These are phyloP conservation scores for Hypoxylon sp. DNA, from an alignment of 2,329 filamentous ascomycete species.

Conservation along the genomic window DNA sequence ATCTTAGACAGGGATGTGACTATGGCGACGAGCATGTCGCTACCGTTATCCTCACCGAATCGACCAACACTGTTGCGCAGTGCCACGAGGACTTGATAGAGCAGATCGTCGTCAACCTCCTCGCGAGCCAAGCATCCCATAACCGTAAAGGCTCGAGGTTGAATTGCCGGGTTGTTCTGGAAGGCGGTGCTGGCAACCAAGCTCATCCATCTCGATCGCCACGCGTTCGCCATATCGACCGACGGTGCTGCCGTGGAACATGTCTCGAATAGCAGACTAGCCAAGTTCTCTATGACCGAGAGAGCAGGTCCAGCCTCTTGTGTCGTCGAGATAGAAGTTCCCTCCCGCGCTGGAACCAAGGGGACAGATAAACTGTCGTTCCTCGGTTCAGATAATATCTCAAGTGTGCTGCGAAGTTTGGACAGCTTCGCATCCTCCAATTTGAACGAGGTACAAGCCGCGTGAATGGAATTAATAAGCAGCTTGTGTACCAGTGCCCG, in stretches of 20 bases:
- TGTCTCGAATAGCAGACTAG: conserved; percentile 71
- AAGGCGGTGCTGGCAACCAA: conserved; percentile 78
- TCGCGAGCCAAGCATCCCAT: conserved; percentile 79
- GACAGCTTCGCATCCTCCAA: conserved; percentile 69
- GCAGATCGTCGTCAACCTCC: conserved; percentile 76
- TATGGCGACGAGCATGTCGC: conserved; percentile 76
- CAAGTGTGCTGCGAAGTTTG: conserved; percentile 67
- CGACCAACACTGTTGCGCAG: conserved; percentile 73
- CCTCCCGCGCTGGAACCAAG: conserved; percentile 61
- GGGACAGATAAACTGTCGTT: conserved; percentile 68
- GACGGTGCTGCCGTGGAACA: conserved; percentile 73
- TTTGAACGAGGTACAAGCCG: conserved; percentile 73
- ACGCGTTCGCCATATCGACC: conserved; percentile 73
- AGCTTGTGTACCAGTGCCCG: conserved; percentile 71
- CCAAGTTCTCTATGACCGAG: conserved; percentile 70
- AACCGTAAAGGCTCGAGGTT: conserved; percentile 75
- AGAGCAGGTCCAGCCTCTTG: conserved; percentile 66
- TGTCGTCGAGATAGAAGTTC: conserved; percentile 64
- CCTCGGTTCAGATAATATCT: conserved; percentile 69
- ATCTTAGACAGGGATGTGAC: conserved; percentile 76
- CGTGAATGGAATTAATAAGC: conserved; percentile 74
- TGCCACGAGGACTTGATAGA: conserved; percentile 77
- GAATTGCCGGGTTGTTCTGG: conserved; percentile 78
- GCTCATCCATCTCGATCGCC: conserved; percentile 80
- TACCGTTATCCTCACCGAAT: conserved; percentile 72